Evolutionary conservation across 2,329 filamentous ascomycete species (phyloP).

Genomic region (Fusarium sp.): DNA sequence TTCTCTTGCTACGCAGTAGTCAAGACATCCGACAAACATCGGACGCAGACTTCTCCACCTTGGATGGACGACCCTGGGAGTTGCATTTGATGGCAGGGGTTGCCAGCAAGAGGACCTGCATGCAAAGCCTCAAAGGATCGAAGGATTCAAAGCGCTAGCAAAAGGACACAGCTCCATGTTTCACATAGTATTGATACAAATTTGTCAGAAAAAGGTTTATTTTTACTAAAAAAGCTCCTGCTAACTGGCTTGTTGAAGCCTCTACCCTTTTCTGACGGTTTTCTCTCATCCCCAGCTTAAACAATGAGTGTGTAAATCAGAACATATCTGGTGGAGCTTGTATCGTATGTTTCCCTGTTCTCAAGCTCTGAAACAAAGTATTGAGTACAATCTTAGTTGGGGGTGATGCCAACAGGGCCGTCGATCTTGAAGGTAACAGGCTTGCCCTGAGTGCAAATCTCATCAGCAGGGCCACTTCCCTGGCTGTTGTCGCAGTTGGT

Average conservation of each 20-base stretch:
- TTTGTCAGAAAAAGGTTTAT: background rate
- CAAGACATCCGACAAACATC: background rate
- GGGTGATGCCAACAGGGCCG: slow-evolving; percentile 9
- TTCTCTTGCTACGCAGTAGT: background rate
- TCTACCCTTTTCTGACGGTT: background rate
- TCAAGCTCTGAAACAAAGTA: background rate
- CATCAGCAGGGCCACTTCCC: slow-evolving; percentile 20
- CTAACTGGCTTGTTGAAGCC: no score
- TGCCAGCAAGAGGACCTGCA: background rate
- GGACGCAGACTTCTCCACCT: background rate
- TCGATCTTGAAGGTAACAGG: slow-evolving; percentile 25
- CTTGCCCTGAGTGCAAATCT: slow-evolving; percentile 26
- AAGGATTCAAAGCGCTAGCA: background rate
- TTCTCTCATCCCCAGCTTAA: background rate
- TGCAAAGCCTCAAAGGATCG: background rate
- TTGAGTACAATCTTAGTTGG: background rate
- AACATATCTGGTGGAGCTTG: no score
- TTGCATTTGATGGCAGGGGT: background rate
- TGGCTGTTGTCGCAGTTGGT: slow-evolving; percentile 33
- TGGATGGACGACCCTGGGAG: background rate
- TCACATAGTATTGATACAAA: background rate
- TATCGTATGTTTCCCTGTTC: no score
- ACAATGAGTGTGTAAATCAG: background rate
- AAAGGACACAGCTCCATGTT: background rate
- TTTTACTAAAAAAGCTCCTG: background rate